Evolutionary conservation across 2,329 filamentous ascomycete genomes (phyloP).

Genomic region (Diaporthe amygdali): DNA sequence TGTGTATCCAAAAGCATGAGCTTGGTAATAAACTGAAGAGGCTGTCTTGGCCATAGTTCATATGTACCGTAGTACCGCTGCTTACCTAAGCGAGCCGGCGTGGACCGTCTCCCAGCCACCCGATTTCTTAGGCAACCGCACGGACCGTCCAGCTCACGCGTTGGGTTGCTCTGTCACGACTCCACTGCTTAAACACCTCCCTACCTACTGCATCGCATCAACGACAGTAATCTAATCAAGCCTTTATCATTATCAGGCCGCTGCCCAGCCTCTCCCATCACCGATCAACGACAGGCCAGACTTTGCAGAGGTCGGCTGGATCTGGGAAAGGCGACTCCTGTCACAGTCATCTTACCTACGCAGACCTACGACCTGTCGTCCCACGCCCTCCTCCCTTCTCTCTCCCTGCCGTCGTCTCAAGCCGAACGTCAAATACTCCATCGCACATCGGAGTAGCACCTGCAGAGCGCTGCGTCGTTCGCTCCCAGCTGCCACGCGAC

Average conservation of each 20-base stretch:
- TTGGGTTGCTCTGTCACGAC: not conserved
- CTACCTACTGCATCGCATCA: not conserved
- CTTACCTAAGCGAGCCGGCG: not conserved
- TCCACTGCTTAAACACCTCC: not conserved
- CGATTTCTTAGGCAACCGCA: not conserved
- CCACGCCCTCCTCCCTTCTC: not conserved
- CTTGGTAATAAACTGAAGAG: too few species aligned
- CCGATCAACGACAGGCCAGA: not conserved
- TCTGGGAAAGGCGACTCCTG: not conserved
- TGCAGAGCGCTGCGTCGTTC: not conserved
- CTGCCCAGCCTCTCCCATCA: not conserved
- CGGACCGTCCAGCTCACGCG: not conserved
- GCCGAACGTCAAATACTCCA: not conserved
- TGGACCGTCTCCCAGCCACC: slow-evolving; percentile 1
- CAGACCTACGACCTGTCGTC: not conserved
- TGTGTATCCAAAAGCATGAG: too few species aligned
- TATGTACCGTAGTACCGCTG: not conserved
- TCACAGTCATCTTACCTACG: not conserved
- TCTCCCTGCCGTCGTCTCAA: not conserved
- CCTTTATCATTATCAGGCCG: slow-evolving; percentile 1
- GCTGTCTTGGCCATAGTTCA: not conserved
- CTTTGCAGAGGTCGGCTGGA: not conserved
- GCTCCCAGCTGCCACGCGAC: not conserved
- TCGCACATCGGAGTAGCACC: slow-evolving; percentile 1
- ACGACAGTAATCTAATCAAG: not conserved